A percentile compares a stretch with the other conserved stretches of the same genome.
phyloP scores from a whole-genome alignment of 2,329 filamentous ascomycete genomes.

The Pseudopithomyces chartarum region DNA sequence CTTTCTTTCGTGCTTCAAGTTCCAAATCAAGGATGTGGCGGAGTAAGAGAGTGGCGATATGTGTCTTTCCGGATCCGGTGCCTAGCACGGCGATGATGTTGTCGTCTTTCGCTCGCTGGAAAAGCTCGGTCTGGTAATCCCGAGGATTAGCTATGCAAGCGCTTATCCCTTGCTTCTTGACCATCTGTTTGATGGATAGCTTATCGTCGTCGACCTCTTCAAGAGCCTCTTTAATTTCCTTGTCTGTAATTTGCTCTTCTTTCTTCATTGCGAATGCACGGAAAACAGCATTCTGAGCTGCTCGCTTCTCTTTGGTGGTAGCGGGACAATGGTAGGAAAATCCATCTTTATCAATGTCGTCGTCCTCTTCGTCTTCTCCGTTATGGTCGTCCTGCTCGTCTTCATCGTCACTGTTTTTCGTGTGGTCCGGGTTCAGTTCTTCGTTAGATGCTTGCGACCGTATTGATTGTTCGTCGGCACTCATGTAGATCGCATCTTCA shows the following conservation, averaged over 20 bases:
- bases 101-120: slow-evolving; percentile 79
- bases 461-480: background rate
- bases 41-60: slow-evolving; percentile 89
- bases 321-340: slow-evolving; percentile 24
- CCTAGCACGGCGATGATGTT: slow-evolving; percentile 94
- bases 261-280: slow-evolving; percentile 49
- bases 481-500: slow-evolving; percentile 4
- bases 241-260: slow-evolving; percentile 49
- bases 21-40: slow-evolving; percentile 78
- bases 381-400: slow-evolving; percentile 9
- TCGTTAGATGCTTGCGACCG: background rate
- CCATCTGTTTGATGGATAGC: slow-evolving; percentile 59
- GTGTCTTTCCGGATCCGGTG: slow-evolving; percentile 93
- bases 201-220: slow-evolving; percentile 50
- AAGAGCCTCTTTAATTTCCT: slow-evolving; percentile 45
- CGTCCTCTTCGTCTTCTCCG: slow-evolving; percentile 24
- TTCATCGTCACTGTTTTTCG: slow-evolving; percentile 3
- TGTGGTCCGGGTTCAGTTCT: background rate
- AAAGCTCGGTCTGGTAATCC: slow-evolving; percentile 91
- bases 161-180: slow-evolving; percentile 57
- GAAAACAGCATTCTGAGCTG: slow-evolving; percentile 50
- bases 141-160: slow-evolving; percentile 76
- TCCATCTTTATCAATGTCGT: slow-evolving; percentile 31
- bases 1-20: slow-evolving; percentile 64
- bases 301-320: slow-evolving; percentile 45